Evolutionary conservation across 2,329 filamentous ascomycete genomes (phyloP), one percentile per base, ranked within the genome.

Genomic region (Fusarium fracticaudum): DNA sequence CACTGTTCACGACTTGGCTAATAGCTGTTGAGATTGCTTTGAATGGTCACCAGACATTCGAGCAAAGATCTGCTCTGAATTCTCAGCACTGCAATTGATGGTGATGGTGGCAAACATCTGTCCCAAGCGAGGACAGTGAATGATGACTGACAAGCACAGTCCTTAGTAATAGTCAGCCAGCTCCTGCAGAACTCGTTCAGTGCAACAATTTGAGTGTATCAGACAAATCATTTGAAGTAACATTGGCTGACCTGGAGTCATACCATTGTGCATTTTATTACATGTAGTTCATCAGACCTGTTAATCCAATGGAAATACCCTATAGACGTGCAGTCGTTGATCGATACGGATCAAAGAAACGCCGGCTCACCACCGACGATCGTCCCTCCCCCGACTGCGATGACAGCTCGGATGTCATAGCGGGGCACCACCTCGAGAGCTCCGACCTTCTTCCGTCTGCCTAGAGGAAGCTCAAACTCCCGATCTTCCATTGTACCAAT

Each of bases 401-500:
- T 43, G 58, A 40, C 51, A 68, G 74, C 70, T 74, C 64, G 58
- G 64, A 78, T 77, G 75, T 74, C 76, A 76, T 77, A 73, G 76
- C 74, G 76, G 76, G 76, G 76, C 73, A 71, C 57, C 50, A 61
- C 33, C 45, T 57, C 63, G 26, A 64, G 55, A 74, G 75, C 73
- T 75, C 76, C 75, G 76, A 76, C 64, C 75, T 77, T 77, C 75
- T 78, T 64, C 76, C 76, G 74, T 48, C 65, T 76, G 75, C 75
- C 73, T 77, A 55, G 55, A 74, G 65, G 50, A 65, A 77, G 73
- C 75, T 78, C 55, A 22, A 22, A 74, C 71, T 67, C 65, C 38
- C 62, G 41, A 60, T 69, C 33, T 31, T 63, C 33, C 33, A 15
- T 15, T 43, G 41, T 41, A 61, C 58, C 41, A 60, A 55, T 44